These are phyloP conservation scores for Corinectria fuckeliana DNA, from an alignment of 2,329 filamentous ascomycete genomes.

Conservation along the genomic window DNA sequence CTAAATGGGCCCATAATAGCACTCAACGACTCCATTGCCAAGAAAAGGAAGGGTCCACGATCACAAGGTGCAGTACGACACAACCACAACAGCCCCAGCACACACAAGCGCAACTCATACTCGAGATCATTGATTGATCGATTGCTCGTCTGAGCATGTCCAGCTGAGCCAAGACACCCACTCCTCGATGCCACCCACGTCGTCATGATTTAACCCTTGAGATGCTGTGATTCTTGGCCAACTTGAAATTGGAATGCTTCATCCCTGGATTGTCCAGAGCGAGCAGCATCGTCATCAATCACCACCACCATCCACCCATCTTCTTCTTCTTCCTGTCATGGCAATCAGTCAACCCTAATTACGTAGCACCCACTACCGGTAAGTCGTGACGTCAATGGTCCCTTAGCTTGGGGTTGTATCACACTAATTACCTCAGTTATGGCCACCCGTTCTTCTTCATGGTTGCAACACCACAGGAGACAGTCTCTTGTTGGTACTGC, in stretches of 20 bases:
- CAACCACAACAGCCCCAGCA: background rate
- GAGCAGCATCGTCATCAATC: constrained; percentile 2
- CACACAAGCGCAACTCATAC: background rate
- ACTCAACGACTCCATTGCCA: background rate
- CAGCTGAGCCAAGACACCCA: background rate
- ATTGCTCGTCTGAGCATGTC: background rate
- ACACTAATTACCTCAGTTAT: no score
- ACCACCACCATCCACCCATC: background rate
- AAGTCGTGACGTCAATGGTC: constrained; percentile 29
- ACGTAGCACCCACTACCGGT: constrained; percentile 22
- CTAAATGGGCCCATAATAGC: background rate
- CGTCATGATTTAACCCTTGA: background rate
- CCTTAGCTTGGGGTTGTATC: background rate
- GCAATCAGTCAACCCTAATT: no score
- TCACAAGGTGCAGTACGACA: background rate
- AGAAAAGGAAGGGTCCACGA: background rate
- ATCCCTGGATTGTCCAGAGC: background rate
- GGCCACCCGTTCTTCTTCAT: no score
- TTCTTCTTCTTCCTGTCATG: background rate
- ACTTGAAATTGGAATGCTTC: background rate
- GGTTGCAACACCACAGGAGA: no score
- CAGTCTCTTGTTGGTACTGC: background rate
- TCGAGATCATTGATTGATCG: background rate
- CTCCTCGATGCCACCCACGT: background rate
- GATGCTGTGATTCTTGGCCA: background rate